Evolutionary conservation across 2,329 filamentous ascomycete genomes (phyloP).

Genomic region (Parasarocladium wereldwijsianum): DNA sequence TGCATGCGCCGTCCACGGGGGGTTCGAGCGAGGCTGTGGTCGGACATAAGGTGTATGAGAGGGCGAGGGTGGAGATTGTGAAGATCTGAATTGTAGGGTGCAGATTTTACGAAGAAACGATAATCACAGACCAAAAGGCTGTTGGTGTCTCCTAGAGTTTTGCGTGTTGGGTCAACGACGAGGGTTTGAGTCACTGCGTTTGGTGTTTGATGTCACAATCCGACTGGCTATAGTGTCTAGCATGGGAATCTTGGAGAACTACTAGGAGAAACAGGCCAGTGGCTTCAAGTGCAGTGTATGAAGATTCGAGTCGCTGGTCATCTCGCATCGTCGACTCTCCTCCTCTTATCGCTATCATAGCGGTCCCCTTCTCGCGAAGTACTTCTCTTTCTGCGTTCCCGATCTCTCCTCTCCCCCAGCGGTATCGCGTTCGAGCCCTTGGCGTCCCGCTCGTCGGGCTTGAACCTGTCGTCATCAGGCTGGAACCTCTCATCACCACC

Average conservation of each 20-base stretch:
- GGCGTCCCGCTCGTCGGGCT: constrained; percentile 23
- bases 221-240: constrained; percentile 5
- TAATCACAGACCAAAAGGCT: no score
- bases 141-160: no score
- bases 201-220: no score
- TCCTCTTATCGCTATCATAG: constrained; percentile 44
- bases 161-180: no score
- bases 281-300: background rate
- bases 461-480: constrained; percentile 41
- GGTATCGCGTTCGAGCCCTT: constrained; percentile 59
- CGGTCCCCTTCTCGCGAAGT: constrained; percentile 38
- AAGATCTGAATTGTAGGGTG: no score
- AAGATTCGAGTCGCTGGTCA: no score
- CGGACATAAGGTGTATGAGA: constrained; percentile 63
- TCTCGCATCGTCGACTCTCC: constrained; percentile 33
- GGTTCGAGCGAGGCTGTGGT: constrained; percentile 44
- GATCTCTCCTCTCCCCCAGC: constrained; percentile 40
- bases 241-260: no score
- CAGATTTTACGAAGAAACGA: no score
- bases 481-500: constrained; percentile 55
- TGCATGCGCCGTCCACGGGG: constrained; percentile 47
- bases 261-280: background rate
- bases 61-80: constrained; percentile 75
- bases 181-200: no score
- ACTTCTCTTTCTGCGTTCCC: constrained; percentile 39